Base-by-base conservation (phyloP, 306 rosid genomes). In the Lathyrus sativus region DNA sequence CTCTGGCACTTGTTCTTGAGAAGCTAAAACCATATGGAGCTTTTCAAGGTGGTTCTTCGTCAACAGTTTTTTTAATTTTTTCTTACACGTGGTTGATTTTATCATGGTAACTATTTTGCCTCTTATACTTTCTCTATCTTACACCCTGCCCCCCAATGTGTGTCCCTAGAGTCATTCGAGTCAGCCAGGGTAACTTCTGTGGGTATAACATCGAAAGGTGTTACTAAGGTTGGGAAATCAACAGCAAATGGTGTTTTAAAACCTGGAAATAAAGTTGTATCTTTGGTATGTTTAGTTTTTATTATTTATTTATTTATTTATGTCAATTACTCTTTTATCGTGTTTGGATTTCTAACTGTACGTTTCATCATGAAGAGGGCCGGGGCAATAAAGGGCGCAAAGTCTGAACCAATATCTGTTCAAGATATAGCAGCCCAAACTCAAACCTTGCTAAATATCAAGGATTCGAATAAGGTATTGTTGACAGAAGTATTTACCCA, bases 381-480 rank as follows among this genome's bases (percentile, higher is more conserved):
- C 12, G 22, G 68, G 55, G 86, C 77, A 26, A 54, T 81, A 2
- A 95, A 84, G 83, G 86, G 88, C 14, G 49, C 74, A 3, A 95
- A 83, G 82, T 67, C 83, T 4, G 97, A 87, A 71, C 43, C 86
- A 44, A 69, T 83, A 54, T 82, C 96, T 33, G 87, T 80, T 35
- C 96, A 90, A 72, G 99, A 95, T 79, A 73, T 88, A 66, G 88
- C 86, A 5, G 87, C 85, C 28, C 99, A 88, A 77, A 78, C 89
- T 19, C 97, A 95, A 71, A 87, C 96, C 74, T 81, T 95, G 67
- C 82, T 95, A 60, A 88, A 81, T 80, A 80, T 89, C 71, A 95
- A 87, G 80, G 99, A 95, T 80, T 95, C 99, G 48, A 83, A 87
- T 70, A 95, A 95, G 99, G 99, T 95, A 85, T 70, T 33, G 63